A percentile compares a stretch with the other conserved stretches of the same genome.
These are phyloP conservation scores for Petunia hybrid DNA, from an alignment of 305 asterid genomes.

Conservation along the genomic window DNA sequence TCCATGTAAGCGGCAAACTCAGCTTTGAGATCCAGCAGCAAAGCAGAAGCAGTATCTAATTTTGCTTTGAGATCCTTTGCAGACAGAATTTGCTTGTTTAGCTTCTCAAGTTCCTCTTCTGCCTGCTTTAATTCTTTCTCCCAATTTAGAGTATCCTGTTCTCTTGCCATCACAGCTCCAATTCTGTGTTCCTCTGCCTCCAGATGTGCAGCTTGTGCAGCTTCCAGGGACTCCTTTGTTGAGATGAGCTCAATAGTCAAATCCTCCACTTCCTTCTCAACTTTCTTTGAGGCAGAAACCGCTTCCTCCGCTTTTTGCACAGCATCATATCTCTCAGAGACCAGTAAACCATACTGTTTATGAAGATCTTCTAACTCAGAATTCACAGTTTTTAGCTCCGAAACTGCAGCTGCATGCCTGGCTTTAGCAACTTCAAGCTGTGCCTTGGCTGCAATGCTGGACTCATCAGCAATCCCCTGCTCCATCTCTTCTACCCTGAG, in stretches of 20 bases:
- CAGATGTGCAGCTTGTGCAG: constrained; percentile 81
- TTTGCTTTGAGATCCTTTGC: constrained; percentile 71
- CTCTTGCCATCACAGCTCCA: constrained; percentile 80
- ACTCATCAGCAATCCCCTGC: constrained; percentile 87
- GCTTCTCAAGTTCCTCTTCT: constrained; percentile 67
- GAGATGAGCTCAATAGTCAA: constrained; percentile 76
- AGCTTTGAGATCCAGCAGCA: constrained; percentile 64
- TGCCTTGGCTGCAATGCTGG: constrained; percentile 88
- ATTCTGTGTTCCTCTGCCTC: constrained; percentile 87
- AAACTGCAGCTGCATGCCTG: constrained; percentile 73
- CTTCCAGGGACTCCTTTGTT: constrained; percentile 71
- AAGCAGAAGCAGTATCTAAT: constrained; percentile 56
- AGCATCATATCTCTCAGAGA: constrained; percentile 69
- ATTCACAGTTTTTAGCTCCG: constrained; percentile 67
- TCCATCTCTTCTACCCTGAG: constrained; percentile 91
- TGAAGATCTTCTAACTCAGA: constrained; percentile 69
- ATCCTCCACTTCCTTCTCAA: constrained; percentile 79
- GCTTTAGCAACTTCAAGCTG: constrained; percentile 98
- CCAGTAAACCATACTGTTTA: constrained; percentile 55
- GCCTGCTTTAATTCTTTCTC: constrained; percentile 77
- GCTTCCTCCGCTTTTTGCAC: constrained; percentile 69
- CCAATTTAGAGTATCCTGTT: constrained; percentile 76
- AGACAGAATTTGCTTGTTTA: constrained; percentile 61
- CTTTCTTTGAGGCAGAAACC: constrained; percentile 56
- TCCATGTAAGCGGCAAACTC: constrained; percentile 91